phyloP scores from a whole-genome alignment of 2,329 filamentous ascomycete genomes.

The Ambrosiella beaveri region DNA sequence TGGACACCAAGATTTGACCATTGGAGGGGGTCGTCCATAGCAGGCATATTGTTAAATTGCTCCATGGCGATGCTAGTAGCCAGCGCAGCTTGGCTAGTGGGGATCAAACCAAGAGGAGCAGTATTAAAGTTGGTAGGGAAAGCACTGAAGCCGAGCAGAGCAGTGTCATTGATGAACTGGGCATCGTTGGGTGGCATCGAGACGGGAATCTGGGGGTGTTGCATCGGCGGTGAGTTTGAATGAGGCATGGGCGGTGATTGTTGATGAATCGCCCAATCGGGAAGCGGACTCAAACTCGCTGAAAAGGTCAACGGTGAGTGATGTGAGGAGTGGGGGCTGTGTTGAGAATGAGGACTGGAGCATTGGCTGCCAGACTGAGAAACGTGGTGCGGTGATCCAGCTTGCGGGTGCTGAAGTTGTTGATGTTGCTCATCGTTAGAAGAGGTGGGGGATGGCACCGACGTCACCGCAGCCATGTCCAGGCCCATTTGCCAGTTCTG shows the following conservation, averaged over 20 bases:
- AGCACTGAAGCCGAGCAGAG: conserved; percentile 37
- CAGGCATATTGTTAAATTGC: conserved; percentile 40
- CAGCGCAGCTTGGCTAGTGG: conserved; percentile 45
- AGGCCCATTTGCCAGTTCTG: conserved; percentile 34
- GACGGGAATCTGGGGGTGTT: conserved; percentile 24
- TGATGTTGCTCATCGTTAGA: conserved; percentile 20
- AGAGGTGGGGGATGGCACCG: conserved; percentile 30
- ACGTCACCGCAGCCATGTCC: conserved; percentile 30
- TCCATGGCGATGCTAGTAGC: conserved; percentile 41
- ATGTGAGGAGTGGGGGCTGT: conserved; percentile 20
- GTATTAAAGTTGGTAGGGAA: conserved; percentile 36
- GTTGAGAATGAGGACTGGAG: conserved; percentile 35
- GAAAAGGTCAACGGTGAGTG: conserved; percentile 30
- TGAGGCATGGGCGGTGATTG: conserved; percentile 26
- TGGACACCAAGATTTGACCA: conserved; percentile 47
- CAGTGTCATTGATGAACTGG: conserved; percentile 38
- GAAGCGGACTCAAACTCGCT: conserved; percentile 30
- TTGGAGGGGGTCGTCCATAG: conserved; percentile 39
- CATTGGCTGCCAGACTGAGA: conserved; percentile 24
- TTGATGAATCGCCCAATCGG: conserved; percentile 43
- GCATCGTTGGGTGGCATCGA: conserved; percentile 8
- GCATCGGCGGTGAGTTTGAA: conserved; percentile 19
- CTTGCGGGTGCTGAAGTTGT: conserved; percentile 18
- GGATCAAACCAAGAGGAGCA: conserved; percentile 42
- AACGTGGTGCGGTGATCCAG: conserved; percentile 16